phyloP scores from a whole-genome alignment of 352 stramenopile genomes.

The Phytophthora hybrid region DNA sequence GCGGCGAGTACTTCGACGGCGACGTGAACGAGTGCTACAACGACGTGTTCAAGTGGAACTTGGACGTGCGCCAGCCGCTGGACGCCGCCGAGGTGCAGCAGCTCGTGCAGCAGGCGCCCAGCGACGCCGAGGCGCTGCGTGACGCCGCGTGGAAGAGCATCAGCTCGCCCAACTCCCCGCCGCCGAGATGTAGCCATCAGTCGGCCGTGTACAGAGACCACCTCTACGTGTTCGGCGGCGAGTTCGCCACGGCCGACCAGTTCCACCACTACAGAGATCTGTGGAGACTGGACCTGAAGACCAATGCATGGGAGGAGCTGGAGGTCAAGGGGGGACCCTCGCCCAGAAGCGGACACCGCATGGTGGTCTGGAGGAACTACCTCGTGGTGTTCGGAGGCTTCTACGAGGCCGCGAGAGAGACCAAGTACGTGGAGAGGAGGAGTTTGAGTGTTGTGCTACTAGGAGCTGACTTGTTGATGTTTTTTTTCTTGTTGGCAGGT shows the following conservation, averaged over 20 bases:
- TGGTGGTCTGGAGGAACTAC: conserved; percentile 96
- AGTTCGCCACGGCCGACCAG: conserved; percentile 96
- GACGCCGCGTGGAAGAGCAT: conserved; percentile 89
- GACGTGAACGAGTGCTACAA: conserved; percentile 97
- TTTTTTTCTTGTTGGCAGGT: conserved; percentile 39
- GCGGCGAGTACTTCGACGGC: conserved; percentile 98
- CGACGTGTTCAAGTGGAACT: conserved; percentile 95
- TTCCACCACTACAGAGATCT: conserved; percentile 98
- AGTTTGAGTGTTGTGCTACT: no score
- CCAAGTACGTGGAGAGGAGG: conserved; percentile 51
- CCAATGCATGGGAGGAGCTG: conserved; percentile 94
- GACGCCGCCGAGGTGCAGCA: conserved; percentile 28
- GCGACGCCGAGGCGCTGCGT: conserved; percentile 26
- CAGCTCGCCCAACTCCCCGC: conserved; percentile 87
- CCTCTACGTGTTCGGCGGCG: conserved; percentile 98
- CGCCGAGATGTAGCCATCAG: conserved; percentile 96
- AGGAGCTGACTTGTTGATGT: neutral
- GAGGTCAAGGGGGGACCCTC: conserved; percentile 85
- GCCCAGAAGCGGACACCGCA: conserved; percentile 91
- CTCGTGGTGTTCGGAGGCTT: conserved; percentile 98
- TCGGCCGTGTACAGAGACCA: conserved; percentile 94
- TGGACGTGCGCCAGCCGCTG: conserved; percentile 55
- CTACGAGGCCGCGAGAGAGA: conserved; percentile 94
- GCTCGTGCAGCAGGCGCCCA: conserved; percentile 7
- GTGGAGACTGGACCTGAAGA: conserved; percentile 94